phyloP scores from a whole-genome alignment of 345 rosid species.

The Trapa bicornis region DNA sequence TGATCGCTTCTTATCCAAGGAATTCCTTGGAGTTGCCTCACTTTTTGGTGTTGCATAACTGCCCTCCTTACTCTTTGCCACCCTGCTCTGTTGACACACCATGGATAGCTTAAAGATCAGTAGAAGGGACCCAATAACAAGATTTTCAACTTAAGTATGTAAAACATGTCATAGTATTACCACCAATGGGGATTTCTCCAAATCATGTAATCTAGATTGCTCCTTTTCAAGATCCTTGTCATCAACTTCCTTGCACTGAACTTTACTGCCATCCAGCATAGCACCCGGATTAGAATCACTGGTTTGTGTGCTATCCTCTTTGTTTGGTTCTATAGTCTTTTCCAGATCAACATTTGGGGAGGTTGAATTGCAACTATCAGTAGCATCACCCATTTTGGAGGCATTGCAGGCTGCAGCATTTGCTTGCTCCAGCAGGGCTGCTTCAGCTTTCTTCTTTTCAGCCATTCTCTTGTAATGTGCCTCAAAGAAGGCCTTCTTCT shows the following conservation, averaged over 20 bases:
- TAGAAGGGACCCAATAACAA: slow-evolving; percentile 1
- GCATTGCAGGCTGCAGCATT: slow-evolving; percentile 11
- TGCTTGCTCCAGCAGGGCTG: slow-evolving; percentile 52
- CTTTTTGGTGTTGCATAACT: slow-evolving; percentile 24
- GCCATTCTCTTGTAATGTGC: slow-evolving; percentile 16
- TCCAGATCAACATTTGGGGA: background rate
- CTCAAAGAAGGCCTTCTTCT: slow-evolving; percentile 18
- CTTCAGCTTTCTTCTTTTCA: slow-evolving; percentile 19
- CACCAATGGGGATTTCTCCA: slow-evolving; percentile 36
- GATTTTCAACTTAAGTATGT: background rate
- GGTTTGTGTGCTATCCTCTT: background rate
- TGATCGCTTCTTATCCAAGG: slow-evolving; percentile 22
- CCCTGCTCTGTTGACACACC: background rate
- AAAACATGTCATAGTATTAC: slow-evolving; percentile 14
- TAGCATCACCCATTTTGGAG: slow-evolving; percentile 14
- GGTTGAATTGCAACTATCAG: background rate
- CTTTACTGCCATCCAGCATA: slow-evolving; percentile 11
- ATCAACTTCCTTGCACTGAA: slow-evolving; percentile 2
- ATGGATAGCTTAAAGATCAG: background rate
- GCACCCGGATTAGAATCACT: slow-evolving; percentile 9
- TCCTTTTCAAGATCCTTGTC: slow-evolving; percentile 5
- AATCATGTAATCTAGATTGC: background rate
- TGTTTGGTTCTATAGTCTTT: slow-evolving; percentile 6
- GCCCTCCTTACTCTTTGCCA: slow-evolving; percentile 15
- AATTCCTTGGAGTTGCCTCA: slow-evolving; percentile 18